Conservation (phyloP, 2,329 filamentous ascomycete genomes). For the Penicillium concentricum region DNA sequence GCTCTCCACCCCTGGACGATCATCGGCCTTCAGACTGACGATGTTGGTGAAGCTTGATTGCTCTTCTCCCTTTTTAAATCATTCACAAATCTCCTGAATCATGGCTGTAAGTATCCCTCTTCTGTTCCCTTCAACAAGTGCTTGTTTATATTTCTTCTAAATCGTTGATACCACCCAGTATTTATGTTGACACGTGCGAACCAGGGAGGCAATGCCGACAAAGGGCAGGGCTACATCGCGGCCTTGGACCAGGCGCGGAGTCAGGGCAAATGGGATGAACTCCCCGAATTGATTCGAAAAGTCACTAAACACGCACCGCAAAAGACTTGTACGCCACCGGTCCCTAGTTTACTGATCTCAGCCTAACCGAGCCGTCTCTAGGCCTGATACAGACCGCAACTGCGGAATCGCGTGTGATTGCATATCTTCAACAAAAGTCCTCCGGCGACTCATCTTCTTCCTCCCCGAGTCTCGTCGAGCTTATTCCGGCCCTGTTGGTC, state of each 20-base stretch:
- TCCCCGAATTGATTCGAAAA: slow-evolving; percentile 89
- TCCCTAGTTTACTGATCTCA: slow-evolving; percentile 14
- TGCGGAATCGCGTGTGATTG: slow-evolving; percentile 65
- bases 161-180: slow-evolving; percentile 12
- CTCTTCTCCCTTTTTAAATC: slow-evolving; percentile 17
- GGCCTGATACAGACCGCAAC: slow-evolving; percentile 70
- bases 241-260: slow-evolving; percentile 84
- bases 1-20: slow-evolving; percentile 25
- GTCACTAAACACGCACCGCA: slow-evolving; percentile 89
- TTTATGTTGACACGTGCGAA: slow-evolving; percentile 21
- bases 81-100: slow-evolving; percentile 14
- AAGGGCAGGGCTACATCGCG: slow-evolving; percentile 78
- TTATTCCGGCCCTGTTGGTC: slow-evolving; percentile 42
- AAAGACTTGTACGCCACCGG: slow-evolving; percentile 65
- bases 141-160: slow-evolving; percentile 5
- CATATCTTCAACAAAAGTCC: slow-evolving; percentile 45
- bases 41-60: slow-evolving; percentile 9
- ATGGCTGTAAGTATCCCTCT: slow-evolving; percentile 22
- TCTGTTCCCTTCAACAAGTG: slow-evolving; percentile 7
- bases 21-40: slow-evolving; percentile 17
- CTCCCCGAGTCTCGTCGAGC: slow-evolving; percentile 44
- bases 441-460: slow-evolving; percentile 33
- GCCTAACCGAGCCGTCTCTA: slow-evolving; percentile 37
- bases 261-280: slow-evolving; percentile 79
- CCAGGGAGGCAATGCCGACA: slow-evolving; percentile 59